Percentiles rank a stretch among this genome's conserved stretches.
Conservation (phyloP, 2,329 filamentous ascomycete species). For the Zasmidium cellare region DNA sequence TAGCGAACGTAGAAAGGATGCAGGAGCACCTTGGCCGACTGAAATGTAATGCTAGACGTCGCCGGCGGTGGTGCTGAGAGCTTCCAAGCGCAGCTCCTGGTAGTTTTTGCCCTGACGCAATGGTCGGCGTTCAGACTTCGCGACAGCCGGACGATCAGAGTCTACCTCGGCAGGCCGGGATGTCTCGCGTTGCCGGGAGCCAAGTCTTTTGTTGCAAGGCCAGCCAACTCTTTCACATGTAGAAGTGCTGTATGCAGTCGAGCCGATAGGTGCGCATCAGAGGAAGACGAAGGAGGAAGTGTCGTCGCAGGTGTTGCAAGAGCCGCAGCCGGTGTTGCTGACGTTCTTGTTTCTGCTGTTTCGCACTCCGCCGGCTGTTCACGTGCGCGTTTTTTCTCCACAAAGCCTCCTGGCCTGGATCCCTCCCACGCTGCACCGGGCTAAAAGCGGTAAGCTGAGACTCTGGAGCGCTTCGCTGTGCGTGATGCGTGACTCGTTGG, state of each 20-base stretch:
- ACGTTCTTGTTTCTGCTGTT: background rate
- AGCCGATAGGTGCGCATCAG: background rate
- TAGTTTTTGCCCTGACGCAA: too few relatives aligned
- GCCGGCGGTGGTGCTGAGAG: slow-evolving; percentile 10
- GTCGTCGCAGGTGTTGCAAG: background rate
- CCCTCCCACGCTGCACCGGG: background rate
- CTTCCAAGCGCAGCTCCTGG: background rate
- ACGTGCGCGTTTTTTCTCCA: background rate
- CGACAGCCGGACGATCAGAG: too few relatives aligned
- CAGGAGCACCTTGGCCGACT: background rate
- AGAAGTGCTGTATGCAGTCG: background rate
- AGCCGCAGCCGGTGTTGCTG: background rate
- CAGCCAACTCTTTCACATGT: background rate
- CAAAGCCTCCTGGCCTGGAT: background rate
- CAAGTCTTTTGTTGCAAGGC: background rate
- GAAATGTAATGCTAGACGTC: slow-evolving; percentile 8
- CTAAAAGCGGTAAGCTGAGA: background rate
- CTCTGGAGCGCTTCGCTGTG: background rate
- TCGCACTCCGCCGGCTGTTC: background rate
- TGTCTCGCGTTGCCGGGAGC: background rate
- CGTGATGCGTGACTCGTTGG: background rate
- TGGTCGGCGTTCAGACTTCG: too few relatives aligned
- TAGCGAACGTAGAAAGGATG: slow-evolving; percentile 6
- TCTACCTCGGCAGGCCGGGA: too few relatives aligned
- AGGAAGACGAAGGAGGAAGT: background rate